Conservation (phyloP, 495 filamentous ascomycete species). For the Oleoguttula mirabilis region DNA sequence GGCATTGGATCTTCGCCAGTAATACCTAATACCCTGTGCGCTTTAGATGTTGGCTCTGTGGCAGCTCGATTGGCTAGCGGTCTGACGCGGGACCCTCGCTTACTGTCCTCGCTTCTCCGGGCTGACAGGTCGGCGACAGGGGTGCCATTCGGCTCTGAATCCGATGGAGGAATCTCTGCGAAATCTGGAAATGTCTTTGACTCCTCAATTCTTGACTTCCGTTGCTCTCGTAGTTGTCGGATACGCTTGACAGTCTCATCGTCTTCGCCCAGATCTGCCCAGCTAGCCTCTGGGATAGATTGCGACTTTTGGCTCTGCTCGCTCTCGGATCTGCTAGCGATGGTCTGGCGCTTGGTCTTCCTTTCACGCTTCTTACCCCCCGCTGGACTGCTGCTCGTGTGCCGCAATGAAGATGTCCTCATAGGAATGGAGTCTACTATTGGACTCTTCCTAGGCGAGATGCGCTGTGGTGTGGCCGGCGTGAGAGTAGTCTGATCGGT, state of each 20-base stretch:
- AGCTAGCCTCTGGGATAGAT: conserved; percentile 15
- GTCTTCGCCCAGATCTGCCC: conserved; percentile 21
- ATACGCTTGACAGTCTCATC: conserved; percentile 23
- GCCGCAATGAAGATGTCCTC: conserved; percentile 16
- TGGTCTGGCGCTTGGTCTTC: conserved; percentile 14
- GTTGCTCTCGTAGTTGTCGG: conserved; percentile 15
- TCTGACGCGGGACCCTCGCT: conserved; percentile 1
- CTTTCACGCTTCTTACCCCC: conserved; percentile 5
- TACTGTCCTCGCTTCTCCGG: conserved; percentile 10
- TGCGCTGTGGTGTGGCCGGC: not conserved
- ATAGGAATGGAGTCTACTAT: conserved; percentile 19
- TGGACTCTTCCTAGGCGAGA: conserved; percentile 4
- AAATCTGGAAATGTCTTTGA: not conserved
- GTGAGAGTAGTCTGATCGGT: conserved; percentile 6
- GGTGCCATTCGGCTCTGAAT: not conserved
- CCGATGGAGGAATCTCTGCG: not conserved
- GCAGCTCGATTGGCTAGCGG: conserved; percentile 10
- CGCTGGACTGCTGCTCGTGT: conserved; percentile 4
- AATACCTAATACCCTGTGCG: conserved; percentile 28
- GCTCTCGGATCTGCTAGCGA: conserved; percentile 1
- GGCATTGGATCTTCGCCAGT: not conserved
- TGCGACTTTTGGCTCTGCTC: not conserved
- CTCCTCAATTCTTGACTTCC: conserved; percentile 18
- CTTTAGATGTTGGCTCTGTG: conserved; percentile 24
- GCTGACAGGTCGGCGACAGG: not conserved